Conservation (phyloP, 2,329 filamentous ascomycete species). For the Colletotrichum godetiae region DNA sequence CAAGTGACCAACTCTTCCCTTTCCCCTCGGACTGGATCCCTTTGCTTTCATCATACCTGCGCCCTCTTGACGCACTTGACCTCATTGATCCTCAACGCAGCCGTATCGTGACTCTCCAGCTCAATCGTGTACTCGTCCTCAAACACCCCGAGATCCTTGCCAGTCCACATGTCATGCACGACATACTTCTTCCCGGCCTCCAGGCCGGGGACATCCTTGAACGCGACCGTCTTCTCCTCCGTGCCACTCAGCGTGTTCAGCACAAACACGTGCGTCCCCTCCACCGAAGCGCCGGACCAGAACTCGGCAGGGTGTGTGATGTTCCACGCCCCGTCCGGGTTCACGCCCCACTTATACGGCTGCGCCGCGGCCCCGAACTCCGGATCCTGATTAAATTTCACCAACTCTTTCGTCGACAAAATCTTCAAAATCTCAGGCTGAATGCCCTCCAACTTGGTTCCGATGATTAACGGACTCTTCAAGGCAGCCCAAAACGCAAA, state of each 20-base stretch:
- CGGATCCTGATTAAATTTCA: constrained; percentile 59
- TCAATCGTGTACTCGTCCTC: constrained; percentile 41
- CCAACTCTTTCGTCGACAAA: constrained; percentile 52
- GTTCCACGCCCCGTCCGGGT: constrained; percentile 62
- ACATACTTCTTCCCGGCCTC: constrained; percentile 44
- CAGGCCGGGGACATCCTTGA: constrained; percentile 56
- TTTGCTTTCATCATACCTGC: background rate
- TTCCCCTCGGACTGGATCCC: background rate
- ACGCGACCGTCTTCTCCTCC: constrained; percentile 50
- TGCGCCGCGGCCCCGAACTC: constrained; percentile 52
- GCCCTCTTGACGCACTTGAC: constrained; percentile 33
- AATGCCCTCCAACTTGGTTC: constrained; percentile 52
- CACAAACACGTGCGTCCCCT: constrained; percentile 58
- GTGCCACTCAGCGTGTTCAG: constrained; percentile 54
- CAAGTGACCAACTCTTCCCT: background rate
- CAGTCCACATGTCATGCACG: constrained; percentile 60
- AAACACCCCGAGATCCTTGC: constrained; percentile 50
- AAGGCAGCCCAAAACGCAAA: constrained; percentile 64
- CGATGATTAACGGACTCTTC: constrained; percentile 62
- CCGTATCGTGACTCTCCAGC: constrained; percentile 50
- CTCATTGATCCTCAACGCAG: constrained; percentile 40
- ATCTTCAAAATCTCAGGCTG: constrained; percentile 49
- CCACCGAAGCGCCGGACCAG: constrained; percentile 56
- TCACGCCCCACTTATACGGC: constrained; percentile 61
- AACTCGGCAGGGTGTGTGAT: constrained; percentile 59